These are phyloP conservation scores for Aspergillus leporis DNA, from an alignment of 495 filamentous ascomycete genomes.

Conservation along the genomic window DNA sequence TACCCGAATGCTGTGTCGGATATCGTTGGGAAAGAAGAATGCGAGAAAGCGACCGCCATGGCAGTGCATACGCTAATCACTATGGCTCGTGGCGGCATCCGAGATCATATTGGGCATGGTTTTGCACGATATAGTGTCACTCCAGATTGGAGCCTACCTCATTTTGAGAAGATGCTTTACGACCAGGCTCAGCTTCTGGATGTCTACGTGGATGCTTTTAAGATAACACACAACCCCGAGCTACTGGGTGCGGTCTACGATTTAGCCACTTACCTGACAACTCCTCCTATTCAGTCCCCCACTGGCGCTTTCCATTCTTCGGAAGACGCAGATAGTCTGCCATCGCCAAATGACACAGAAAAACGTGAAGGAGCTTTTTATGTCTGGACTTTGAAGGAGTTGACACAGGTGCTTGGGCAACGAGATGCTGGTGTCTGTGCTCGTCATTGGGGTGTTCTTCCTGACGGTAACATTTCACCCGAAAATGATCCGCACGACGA, in stretches of 20 bases:
- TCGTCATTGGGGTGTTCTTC: slow-evolving; percentile 81
- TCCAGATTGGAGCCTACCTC: slow-evolving; percentile 84
- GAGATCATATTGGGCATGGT: slow-evolving; percentile 90
- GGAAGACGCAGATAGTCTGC: slow-evolving; percentile 90
- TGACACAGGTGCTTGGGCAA: slow-evolving; percentile 72
- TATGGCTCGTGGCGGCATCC: slow-evolving; percentile 84
- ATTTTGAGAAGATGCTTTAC: slow-evolving; percentile 98
- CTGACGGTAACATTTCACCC: slow-evolving; percentile 84
- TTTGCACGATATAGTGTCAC: slow-evolving; percentile 92
- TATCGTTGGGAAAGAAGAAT: slow-evolving; percentile 81
- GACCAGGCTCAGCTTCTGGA: slow-evolving; percentile 89
- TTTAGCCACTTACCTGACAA: slow-evolving; percentile 78
- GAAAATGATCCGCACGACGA: slow-evolving; percentile 89
- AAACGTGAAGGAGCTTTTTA: slow-evolving; percentile 96
- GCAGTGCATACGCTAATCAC: slow-evolving; percentile 75
- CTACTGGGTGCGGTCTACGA: slow-evolving; percentile 81
- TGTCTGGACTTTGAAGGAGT: slow-evolving; percentile 88
- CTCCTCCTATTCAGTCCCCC: slow-evolving; percentile 58
- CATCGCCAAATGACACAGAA: slow-evolving; percentile 70
- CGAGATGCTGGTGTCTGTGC: slow-evolving; percentile 74
- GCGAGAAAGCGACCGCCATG: slow-evolving; percentile 74
- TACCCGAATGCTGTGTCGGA: slow-evolving; percentile 75
- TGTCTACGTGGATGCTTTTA: slow-evolving; percentile 86
- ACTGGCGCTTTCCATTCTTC: slow-evolving; percentile 83
- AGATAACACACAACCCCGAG: slow-evolving; percentile 67